Conservation (phyloP, 257 asterid species). For the Marsdenia floribunda region DNA sequence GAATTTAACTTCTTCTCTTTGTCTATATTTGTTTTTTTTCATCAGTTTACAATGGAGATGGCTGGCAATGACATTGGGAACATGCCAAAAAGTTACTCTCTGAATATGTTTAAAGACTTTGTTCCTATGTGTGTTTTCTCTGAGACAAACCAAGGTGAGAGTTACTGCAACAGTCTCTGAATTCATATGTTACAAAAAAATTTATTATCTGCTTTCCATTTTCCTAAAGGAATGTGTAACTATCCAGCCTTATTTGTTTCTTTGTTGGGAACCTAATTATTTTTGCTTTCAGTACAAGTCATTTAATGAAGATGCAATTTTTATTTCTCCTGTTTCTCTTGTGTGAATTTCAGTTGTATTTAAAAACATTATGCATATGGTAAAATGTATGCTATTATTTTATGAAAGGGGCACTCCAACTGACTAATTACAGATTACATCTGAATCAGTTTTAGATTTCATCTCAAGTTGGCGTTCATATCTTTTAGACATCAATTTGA, state of each 20-base stretch:
- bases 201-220: background rate
- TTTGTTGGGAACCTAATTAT: background rate
- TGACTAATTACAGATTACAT: background rate
- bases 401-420: background rate
- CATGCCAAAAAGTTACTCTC: conserved; percentile 75
- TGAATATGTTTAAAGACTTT: conserved; percentile 79
- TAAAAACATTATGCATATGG: background rate
- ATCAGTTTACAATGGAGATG: conserved; percentile 91
- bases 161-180: background rate
- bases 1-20: background rate
- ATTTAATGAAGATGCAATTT: background rate
- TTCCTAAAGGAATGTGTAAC: background rate
- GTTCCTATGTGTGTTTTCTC: conserved; percentile 90
- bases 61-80: conserved; percentile 48
- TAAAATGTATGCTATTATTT: background rate
- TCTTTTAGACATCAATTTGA: background rate
- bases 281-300: background rate
- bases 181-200: background rate
- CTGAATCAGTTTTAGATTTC: background rate
- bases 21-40: conserved; percentile 2
- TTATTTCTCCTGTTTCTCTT: background rate
- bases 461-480: background rate
- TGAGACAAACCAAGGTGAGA: conserved; percentile 62
- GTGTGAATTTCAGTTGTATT: background rate
- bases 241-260: background rate